Conservation (phyloP, 2,329 filamentous ascomycete genomes). For the Cryphonectria carpinicola region DNA sequence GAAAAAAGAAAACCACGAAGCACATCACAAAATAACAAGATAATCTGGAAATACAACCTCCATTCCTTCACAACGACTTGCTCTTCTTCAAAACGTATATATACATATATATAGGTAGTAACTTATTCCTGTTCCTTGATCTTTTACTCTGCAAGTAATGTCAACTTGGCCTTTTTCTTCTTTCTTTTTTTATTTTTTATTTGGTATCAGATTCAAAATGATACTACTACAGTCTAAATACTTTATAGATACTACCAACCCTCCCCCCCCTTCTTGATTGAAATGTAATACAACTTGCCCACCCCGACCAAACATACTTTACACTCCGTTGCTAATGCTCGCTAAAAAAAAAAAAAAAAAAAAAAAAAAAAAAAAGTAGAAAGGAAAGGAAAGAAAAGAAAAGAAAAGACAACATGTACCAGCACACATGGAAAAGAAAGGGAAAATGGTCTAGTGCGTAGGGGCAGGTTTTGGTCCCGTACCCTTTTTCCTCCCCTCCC, state of each 20-base stretch:
- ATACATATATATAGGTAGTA: no score
- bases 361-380: background rate
- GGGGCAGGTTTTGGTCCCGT: slow-evolving; percentile 8
- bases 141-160: no score
- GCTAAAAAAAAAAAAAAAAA: slow-evolving; percentile 15
- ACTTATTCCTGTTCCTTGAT: no score
- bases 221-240: background rate
- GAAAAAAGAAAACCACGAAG: background rate
- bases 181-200: no score
- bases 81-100: background rate
- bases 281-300: background rate
- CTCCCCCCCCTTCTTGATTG: background rate
- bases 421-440: slow-evolving; percentile 7
- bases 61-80: background rate
- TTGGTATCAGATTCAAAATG: background rate
- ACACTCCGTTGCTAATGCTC: slow-evolving; percentile 27
- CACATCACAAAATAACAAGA: background rate
- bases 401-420: background rate
- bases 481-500: slow-evolving; percentile 12
- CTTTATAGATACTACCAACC: background rate
- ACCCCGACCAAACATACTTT: slow-evolving; percentile 7
- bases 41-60: background rate
- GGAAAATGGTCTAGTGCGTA: slow-evolving; percentile 14
- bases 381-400: slow-evolving; percentile 3
- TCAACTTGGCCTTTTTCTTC: no score